Percentiles rank a stretch among this genome's conserved stretches.
Conservation (phyloP, 1,284 basidiomycete genomes). For the Ustilago vetiveriae region DNA sequence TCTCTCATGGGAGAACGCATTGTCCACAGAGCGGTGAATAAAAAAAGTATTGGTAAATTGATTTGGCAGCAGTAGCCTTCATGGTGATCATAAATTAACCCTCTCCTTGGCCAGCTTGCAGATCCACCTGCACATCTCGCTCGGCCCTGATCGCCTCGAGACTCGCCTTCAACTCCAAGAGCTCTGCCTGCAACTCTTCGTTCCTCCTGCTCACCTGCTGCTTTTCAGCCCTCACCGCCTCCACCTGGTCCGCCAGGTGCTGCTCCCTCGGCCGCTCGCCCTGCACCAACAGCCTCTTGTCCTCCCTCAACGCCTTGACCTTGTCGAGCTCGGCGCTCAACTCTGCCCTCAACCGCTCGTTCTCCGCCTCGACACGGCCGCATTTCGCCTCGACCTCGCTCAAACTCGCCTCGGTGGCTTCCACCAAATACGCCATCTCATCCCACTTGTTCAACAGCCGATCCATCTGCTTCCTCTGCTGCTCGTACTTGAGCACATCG, state of each 20-base stretch:
- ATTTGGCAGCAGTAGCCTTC: too few species aligned
- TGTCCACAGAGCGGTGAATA: too few species aligned
- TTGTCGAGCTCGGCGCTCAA: slow-evolving; percentile 6
- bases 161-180: slow-evolving; percentile 23
- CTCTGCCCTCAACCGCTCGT: slow-evolving; percentile 22
- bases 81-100: too few species aligned
- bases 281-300: slow-evolving; percentile 14
- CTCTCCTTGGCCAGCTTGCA: too few species aligned
- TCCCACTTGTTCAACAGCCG: slow-evolving; percentile 52
- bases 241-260: slow-evolving; percentile 7
- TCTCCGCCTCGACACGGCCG: slow-evolving; percentile 27
- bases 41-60: too few species aligned
- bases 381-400: slow-evolving; percentile 16
- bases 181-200: slow-evolving; percentile 5
- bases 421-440: slow-evolving; percentile 56
- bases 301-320: slow-evolving; percentile 10
- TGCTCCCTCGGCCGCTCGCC: neutral
- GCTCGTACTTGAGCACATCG: slow-evolving; percentile 56
- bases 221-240: slow-evolving; percentile 11
- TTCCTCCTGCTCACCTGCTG: slow-evolving; percentile 11
- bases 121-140: too few species aligned
- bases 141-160: neutral
- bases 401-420: slow-evolving; percentile 45
- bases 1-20: too few species aligned
- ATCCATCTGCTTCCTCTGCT: slow-evolving; percentile 60